These are phyloP conservation scores for Solanum piurae DNA, from an alignment of 257 asterid species.

Conservation along the genomic window DNA sequence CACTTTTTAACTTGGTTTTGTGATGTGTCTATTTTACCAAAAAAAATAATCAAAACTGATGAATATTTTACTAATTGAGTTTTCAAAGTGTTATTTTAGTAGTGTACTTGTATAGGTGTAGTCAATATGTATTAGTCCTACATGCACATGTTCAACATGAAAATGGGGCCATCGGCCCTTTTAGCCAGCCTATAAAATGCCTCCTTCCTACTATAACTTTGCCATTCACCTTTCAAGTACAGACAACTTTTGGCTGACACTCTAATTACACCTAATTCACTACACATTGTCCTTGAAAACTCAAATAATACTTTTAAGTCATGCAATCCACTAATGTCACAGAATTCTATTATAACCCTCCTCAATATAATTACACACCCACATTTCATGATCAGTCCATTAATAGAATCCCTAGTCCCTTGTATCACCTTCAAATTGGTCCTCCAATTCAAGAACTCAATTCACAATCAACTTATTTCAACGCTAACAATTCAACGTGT, in stretches of 20 bases:
- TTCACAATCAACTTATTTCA: constrained; percentile 44
- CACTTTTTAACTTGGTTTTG: neutral
- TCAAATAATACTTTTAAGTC: constrained; percentile 5
- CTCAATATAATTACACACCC: constrained; percentile 14
- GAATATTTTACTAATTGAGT: neutral
- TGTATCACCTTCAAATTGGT: constrained; percentile 27
- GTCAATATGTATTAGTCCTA: neutral
- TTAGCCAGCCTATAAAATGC: constrained; percentile 48
- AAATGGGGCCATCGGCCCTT: constrained; percentile 26
- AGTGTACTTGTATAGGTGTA: neutral
- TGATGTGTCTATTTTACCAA: neutral
- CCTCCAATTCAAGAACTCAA: constrained; percentile 54
- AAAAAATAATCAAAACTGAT: too few relatives aligned
- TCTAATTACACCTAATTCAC: constrained; percentile 9
- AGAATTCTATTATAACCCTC: constrained; percentile 31
- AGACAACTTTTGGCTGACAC: neutral
- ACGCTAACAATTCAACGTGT: constrained; percentile 64
- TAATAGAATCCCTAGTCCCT: constrained; percentile 29
- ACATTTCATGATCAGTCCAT: constrained; percentile 20
- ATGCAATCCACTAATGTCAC: constrained; percentile 59
- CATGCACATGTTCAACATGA: constrained; percentile 4
- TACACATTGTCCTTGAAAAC: neutral
- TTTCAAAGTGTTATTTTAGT: neutral
- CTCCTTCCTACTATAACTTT: constrained; percentile 21
- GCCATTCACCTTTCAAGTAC: constrained; percentile 28